phyloP scores from a whole-genome alignment of 139 green algal species.

The Mesotaenium endlicherianum region DNA sequence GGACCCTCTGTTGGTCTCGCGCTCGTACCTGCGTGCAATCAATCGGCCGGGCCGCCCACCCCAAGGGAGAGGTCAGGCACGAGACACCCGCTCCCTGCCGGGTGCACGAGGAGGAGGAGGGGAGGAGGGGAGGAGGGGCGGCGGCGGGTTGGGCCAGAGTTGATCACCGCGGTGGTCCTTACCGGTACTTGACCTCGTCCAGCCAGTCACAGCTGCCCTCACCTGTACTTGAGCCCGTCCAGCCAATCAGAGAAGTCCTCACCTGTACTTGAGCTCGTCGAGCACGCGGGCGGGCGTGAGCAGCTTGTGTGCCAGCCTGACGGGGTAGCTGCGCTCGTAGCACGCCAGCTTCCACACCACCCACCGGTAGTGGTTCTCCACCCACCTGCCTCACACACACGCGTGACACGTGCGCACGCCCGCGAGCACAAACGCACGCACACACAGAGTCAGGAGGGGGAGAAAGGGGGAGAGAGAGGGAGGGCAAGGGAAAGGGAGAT shows the following conservation, averaged over 20 bases:
- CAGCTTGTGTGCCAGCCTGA: neutral
- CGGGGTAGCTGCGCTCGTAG: constrained; percentile 46
- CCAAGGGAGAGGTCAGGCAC: no score
- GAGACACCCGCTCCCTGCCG: neutral
- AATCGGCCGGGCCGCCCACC: no score
- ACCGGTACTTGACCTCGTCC: no score
- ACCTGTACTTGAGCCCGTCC: no score
- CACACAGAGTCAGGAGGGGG: no score
- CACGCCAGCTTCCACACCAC: constrained; percentile 54
- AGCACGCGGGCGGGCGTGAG: constrained; percentile 28
- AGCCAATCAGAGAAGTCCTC: neutral
- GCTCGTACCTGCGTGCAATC: constrained; percentile 13
- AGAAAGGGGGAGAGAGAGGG: neutral
- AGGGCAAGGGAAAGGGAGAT: neutral
- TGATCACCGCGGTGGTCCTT: neutral
- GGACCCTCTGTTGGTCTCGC: constrained; percentile 13
- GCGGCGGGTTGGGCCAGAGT: neutral
- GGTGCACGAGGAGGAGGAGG: neutral
- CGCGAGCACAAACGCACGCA: no score
- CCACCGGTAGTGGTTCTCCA: constrained; percentile 47
- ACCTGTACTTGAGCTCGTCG: constrained; percentile 53
- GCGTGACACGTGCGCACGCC: no score
- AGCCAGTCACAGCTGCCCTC: no score
- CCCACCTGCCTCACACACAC: constrained; percentile 35
- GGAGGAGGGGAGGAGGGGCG: neutral